Evolutionary conservation across 2,329 filamentous ascomycete genomes (phyloP).

Genomic region (Colletotrichum gigasporum): DNA sequence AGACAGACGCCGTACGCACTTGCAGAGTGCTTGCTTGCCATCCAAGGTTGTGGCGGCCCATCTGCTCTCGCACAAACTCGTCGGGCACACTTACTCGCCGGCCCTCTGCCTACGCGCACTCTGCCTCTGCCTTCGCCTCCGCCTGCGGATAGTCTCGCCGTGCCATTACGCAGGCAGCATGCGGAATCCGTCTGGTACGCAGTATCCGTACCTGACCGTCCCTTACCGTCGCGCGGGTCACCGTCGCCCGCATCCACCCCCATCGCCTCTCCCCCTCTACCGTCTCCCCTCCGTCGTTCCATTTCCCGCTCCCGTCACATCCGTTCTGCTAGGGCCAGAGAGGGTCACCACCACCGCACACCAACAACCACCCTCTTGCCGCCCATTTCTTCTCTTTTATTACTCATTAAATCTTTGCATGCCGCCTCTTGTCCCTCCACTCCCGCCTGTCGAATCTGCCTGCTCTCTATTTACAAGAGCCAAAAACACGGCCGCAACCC

Average conservation of each 20-base stretch:
- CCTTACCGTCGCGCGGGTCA: not conserved
- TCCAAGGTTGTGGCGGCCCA: not conserved
- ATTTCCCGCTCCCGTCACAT: constrained; percentile 24
- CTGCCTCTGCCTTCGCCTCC: not conserved
- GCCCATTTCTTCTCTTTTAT: constrained; percentile 31
- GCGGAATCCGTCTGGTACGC: not conserved
- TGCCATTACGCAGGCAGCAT: not conserved
- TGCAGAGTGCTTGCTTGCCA: too few relatives aligned
- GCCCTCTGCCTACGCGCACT: too few relatives aligned
- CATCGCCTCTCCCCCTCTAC: not conserved
- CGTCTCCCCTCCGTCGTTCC: not conserved
- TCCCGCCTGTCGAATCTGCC: constrained; percentile 15
- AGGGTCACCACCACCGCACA: constrained; percentile 17
- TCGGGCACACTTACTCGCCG: too few relatives aligned
- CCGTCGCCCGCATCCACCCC: not conserved
- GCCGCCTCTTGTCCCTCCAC: constrained; percentile 29
- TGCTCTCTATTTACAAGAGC: not conserved
- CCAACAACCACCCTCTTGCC: constrained; percentile 22
- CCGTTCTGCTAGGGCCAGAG: constrained; percentile 21
- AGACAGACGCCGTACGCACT: not conserved
- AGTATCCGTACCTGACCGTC: constrained; percentile 1
- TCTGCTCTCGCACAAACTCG: not conserved
- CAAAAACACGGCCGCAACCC: not conserved
- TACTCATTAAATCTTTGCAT: constrained; percentile 32
- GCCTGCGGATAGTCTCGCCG: not conserved